Percentiles rank a stretch among this genome's conserved stretches.
Conservation (phyloP, 108 stramenopile species). For the Seminavis robusta region DNA sequence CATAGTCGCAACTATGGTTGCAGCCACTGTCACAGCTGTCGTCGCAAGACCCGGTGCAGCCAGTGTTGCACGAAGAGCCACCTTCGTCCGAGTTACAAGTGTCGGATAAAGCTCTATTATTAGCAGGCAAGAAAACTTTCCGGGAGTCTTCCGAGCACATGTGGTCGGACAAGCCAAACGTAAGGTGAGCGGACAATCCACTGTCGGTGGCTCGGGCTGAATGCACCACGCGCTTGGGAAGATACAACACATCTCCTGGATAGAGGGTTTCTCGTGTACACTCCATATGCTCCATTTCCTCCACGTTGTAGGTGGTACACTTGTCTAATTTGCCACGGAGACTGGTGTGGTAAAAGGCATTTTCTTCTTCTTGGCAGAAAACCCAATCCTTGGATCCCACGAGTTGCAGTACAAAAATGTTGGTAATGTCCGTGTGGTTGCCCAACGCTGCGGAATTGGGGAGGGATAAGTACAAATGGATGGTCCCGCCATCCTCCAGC, state of each 20-base stretch:
- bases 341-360: background rate
- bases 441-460: background rate
- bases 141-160: too few relatives aligned
- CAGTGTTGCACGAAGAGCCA: too few relatives aligned
- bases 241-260: background rate
- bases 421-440: background rate
- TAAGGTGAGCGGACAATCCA: too few relatives aligned
- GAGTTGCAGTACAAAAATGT: slow-evolving; percentile 2
- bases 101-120: too few relatives aligned
- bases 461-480: background rate
- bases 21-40: too few relatives aligned
- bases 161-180: too few relatives aligned
- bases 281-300: background rate
- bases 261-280: background rate
- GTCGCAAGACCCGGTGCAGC: too few relatives aligned
- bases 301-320: background rate
- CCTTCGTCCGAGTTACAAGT: too few relatives aligned
- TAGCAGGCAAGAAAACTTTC: too few relatives aligned
- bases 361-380: background rate
- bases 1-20: too few relatives aligned
- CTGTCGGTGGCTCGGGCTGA: background rate
- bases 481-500: background rate
- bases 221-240: slow-evolving; percentile 3
- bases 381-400: background rate
- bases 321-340: background rate